phyloP scores from a whole-genome alignment of 805 yeast species.

The Candida coleopterorum region DNA sequence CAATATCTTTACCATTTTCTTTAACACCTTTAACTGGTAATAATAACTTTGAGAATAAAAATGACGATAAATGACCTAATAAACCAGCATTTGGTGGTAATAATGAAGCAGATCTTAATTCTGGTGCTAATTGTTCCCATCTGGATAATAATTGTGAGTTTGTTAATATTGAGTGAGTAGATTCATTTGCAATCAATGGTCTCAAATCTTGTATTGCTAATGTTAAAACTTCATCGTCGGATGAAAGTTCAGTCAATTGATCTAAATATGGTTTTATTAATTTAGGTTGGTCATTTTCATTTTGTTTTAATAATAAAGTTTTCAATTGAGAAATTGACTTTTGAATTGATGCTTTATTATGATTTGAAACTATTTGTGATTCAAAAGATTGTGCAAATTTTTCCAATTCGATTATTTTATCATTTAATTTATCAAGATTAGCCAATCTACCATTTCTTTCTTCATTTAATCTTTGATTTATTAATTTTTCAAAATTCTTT shows the following conservation, averaged over 20 bases:
- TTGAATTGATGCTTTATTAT: conserved; percentile 28
- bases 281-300: conserved; percentile 21
- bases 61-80: conserved; percentile 83
- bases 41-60: conserved; percentile 68
- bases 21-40: conserved; percentile 70
- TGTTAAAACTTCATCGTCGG: conserved; percentile 31
- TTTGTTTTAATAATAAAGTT: conserved; percentile 20
- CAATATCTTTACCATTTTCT: conserved; percentile 79
- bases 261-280: conserved; percentile 37
- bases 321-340: conserved; percentile 30
- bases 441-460: conserved; percentile 75
- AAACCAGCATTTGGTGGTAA: conserved; percentile 95
- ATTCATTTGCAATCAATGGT: conserved; percentile 31
- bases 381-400: conserved; percentile 44
- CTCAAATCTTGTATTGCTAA: conserved; percentile 31
- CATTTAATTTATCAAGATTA: conserved; percentile 55
- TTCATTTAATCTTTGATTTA: conserved; percentile 26
- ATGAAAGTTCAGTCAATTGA: conserved; percentile 19
- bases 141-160: conserved; percentile 73
- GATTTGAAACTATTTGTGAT: conserved; percentile 28
- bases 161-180: conserved; percentile 57
- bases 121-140: conserved; percentile 77
- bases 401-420: conserved; percentile 53
- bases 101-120: conserved; percentile 81
- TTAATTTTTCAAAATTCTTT: conserved; percentile 38